Base-by-base conservation (phyloP, 192 early-diverging fungal species). In the Blastocladiella britannica region DNA sequence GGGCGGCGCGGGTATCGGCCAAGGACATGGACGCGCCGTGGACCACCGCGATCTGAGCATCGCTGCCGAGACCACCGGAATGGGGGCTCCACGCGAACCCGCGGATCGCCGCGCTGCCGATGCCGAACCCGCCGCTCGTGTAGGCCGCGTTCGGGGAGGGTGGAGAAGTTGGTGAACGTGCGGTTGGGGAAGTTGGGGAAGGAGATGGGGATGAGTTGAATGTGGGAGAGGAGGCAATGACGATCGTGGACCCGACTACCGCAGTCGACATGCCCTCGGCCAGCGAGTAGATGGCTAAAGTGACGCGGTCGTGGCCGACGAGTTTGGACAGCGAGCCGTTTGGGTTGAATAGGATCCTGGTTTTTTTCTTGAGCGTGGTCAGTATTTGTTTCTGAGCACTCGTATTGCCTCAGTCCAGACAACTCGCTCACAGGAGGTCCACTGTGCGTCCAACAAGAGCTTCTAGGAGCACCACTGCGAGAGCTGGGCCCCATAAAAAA, bases 21-120 rank as follows among this genome's bases (percentile, higher is more conserved):
- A 9, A 25, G 6, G 25, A 26, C 26, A 55, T n/a, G 23, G 24
- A 22, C 20, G 5, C 7, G 22, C 15, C 25, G 24, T 23, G 29
- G 25, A 27, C 55, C 26, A 28, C 24, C 2, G 27, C 25, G 4
- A 60, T 53, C 4, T 54, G 54, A n/a, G n/a, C n/a, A n/a, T n/a
- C n/a, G n/a, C n/a, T n/a, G 7, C 5, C 53, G 23, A 6, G 24
- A 55, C 5, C 22, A 7, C 24, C 47, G 53, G 52, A 6, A n/a
- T 7, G 58, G 30, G 25, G 26, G 26, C 27, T 55, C 7, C 53
- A 25, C 59, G 60, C 56, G 23, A 63, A 43, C 67, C 62, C 53
- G 59, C 24, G 29, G 52, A 51, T 25, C 30, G 54, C 26, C 22
- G 26, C 52, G n/a, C 30, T 55, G 29, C 26, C 23, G 26, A 8